A percentile compares a stretch with the other conserved stretches of the same genome.
phyloP scores from a whole-genome alignment of 2,329 filamentous ascomycete species.

The Penicillium sclerotigenum region DNA sequence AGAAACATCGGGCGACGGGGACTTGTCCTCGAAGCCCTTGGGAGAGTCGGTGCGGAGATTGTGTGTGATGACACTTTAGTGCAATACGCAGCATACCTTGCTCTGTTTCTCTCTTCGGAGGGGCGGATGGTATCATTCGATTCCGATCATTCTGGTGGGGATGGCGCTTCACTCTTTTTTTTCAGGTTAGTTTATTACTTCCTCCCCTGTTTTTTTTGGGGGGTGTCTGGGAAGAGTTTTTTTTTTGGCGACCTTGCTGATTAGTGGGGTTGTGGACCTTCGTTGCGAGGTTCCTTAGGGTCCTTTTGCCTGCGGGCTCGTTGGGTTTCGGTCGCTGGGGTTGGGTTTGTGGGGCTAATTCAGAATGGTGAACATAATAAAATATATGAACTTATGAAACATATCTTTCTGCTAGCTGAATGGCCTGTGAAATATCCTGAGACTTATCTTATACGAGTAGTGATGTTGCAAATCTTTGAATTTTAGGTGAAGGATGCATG shows the following conservation, averaged over 20 bases:
- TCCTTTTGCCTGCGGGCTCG: slow-evolving; percentile 1
- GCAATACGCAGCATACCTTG: slow-evolving; percentile 83
- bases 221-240: slow-evolving; percentile 22
- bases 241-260: slow-evolving; percentile 37
- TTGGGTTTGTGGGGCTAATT: slow-evolving; percentile 3
- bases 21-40: slow-evolving; percentile 60
- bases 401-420: not conserved
- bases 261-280: slow-evolving; percentile 27
- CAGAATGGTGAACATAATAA: not conserved
- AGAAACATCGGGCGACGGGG: slow-evolving; percentile 72
- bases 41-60: slow-evolving; percentile 93
- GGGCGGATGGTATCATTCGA: slow-evolving; percentile 67
- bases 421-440: not conserved
- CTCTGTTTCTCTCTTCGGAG: slow-evolving; percentile 33
- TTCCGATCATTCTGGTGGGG: slow-evolving; percentile 89
- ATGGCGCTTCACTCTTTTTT: slow-evolving; percentile 64
- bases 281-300: slow-evolving; percentile 10
- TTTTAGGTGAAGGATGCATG: not conserved
- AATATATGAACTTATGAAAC: not conserved
- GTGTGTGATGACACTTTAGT: slow-evolving; percentile 85
- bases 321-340: slow-evolving; percentile 18
- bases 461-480: not conserved
- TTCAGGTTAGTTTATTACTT: slow-evolving; percentile 46
- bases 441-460: not conserved
- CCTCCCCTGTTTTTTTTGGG: slow-evolving; percentile 5